Percentiles rank a stretch among this genome's conserved stretches.
phyloP scores from a whole-genome alignment of 352 stramenopile species.

The Globisporangium cederbergense region DNA sequence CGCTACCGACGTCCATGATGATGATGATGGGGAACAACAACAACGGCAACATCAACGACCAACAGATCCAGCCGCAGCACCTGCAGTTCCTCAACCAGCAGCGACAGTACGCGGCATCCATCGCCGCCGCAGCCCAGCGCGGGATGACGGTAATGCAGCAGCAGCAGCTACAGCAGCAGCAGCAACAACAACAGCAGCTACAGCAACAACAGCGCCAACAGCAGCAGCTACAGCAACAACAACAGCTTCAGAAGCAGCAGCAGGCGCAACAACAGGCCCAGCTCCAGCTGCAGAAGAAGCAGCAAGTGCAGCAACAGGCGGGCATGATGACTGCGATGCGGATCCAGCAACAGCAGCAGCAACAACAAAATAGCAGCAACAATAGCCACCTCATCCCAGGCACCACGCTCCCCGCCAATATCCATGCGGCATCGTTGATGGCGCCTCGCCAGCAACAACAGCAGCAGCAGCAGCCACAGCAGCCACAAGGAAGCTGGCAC shows the following conservation, averaged over 20 bases:
- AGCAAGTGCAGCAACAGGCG: not conserved
- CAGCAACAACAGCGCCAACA: conserved; percentile 10
- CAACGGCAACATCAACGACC: not conserved
- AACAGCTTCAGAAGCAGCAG: conserved; percentile 10
- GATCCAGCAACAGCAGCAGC: conserved; percentile 12
- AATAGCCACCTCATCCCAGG: conserved; percentile 9
- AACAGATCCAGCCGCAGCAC: conserved; percentile 19
- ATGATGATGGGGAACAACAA: conserved; percentile 10
- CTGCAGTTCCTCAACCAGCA: conserved; percentile 35
- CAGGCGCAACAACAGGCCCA: conserved; percentile 21
- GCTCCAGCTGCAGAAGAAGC: conserved; percentile 8
- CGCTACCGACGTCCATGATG: conserved; percentile 24
- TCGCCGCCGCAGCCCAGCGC: conserved; percentile 22
- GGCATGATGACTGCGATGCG: conserved; percentile 5
- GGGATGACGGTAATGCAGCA: conserved; percentile 7
- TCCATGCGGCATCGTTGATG: conserved; percentile 5
- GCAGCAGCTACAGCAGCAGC: not conserved
- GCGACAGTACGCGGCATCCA: conserved; percentile 24
- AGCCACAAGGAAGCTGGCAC: conserved; percentile 5
- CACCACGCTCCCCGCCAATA: conserved; percentile 5
- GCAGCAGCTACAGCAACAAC: conserved; percentile 14
- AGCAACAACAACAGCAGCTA: not conserved
- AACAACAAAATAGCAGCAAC: conserved; percentile 19
- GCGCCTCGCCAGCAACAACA: not conserved
- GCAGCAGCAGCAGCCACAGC: conserved; percentile 8